phyloP scores from a whole-genome alignment of 1,284 basidiomycete genomes.

The Macrocystidia cucumis region DNA sequence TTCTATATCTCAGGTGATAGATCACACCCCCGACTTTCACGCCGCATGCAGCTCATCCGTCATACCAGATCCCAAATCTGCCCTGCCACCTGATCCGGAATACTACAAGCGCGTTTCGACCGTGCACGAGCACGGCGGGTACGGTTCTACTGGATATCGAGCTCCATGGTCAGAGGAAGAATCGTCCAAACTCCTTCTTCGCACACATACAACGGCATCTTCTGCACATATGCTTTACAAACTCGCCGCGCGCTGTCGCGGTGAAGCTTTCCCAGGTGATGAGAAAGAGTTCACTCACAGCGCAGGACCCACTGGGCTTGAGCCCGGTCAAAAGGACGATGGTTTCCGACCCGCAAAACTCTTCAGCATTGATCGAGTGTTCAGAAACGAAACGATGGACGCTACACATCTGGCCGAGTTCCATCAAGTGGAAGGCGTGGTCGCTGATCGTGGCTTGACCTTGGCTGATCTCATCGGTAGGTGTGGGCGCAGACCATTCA shows the following conservation, averaged over 20 bases:
- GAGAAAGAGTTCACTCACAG: conserved; percentile 29
- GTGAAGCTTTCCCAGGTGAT: conserved; percentile 43
- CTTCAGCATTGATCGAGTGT: conserved; percentile 98
- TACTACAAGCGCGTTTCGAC: conserved; percentile 89
- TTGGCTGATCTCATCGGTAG: conserved; percentile 95
- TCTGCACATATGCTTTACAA: conserved; percentile 94
- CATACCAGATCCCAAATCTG: conserved; percentile 68
- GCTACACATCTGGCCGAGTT: conserved; percentile 99
- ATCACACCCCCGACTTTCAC: too few relatives aligned
- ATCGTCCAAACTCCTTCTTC: conserved; percentile 85
- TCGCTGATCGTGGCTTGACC: conserved; percentile 91
- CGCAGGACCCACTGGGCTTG: conserved; percentile 25
- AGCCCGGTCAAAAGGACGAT: conserved; percentile 29
- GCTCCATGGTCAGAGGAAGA: conserved; percentile 96
- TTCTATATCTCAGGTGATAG: conserved; percentile 89
- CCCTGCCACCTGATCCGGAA: conserved; percentile 72
- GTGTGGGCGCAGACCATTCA: conserved; percentile 8
- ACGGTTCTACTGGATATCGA: conserved; percentile 94
- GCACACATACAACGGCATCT: conserved; percentile 97
- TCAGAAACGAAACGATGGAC: conserved; percentile 98
- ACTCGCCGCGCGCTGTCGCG: conserved; percentile 72
- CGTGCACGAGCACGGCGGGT: conserved; percentile 88
- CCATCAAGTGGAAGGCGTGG: conserved; percentile 99
- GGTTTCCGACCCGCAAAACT: conserved; percentile 96
- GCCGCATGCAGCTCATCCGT: too few relatives aligned